Percentiles rank a stretch among this genome's conserved stretches.
Conservation (phyloP, 2,329 filamentous ascomycete species). For the Diaporthe eres region DNA sequence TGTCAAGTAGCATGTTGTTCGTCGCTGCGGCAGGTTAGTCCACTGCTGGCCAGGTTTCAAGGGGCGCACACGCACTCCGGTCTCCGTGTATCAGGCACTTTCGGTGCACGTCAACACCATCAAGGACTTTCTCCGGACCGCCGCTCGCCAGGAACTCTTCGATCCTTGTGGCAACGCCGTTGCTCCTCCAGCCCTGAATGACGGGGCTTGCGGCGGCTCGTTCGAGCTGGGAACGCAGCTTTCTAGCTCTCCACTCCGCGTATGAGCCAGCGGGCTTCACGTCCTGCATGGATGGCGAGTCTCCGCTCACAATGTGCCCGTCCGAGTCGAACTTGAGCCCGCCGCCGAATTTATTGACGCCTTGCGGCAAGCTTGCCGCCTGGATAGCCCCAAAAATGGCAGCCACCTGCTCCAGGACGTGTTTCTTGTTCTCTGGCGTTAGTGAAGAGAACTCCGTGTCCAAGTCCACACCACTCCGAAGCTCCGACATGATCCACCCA, state of each 20-base stretch:
- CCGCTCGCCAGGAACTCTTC: conserved; percentile 42
- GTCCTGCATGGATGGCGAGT: conserved; percentile 39
- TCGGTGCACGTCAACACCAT: conserved; percentile 40
- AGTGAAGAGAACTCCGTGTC: conserved; percentile 43
- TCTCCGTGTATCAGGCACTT: conserved; percentile 47
- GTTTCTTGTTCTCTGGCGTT: conserved; percentile 17
- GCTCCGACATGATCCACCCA: conserved; percentile 47
- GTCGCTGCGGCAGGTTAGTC: conserved; percentile 41
- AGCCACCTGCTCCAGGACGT: conserved; percentile 46
- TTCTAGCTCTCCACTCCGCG: conserved; percentile 40
- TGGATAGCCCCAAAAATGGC: conserved; percentile 44
- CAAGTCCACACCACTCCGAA: conserved; percentile 45
- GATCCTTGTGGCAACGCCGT: conserved; percentile 41
- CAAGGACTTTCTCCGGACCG: conserved; percentile 26
- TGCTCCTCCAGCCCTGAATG: conserved; percentile 44
- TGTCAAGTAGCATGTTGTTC: conserved; percentile 49
- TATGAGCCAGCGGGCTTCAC: conserved; percentile 43
- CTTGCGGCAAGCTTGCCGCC: conserved; percentile 39
- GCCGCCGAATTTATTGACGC: conserved; percentile 43
- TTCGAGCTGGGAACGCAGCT: conserved; percentile 36
- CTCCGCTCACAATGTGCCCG: conserved; percentile 41
- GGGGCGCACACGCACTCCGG: conserved; percentile 44
- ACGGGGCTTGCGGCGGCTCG: conserved; percentile 39
- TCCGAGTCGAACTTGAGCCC: conserved; percentile 42
- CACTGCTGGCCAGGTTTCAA: background rate